Base-by-base conservation (phyloP, 108 stramenopile genomes). In the Skeletonema menzelii region DNA sequence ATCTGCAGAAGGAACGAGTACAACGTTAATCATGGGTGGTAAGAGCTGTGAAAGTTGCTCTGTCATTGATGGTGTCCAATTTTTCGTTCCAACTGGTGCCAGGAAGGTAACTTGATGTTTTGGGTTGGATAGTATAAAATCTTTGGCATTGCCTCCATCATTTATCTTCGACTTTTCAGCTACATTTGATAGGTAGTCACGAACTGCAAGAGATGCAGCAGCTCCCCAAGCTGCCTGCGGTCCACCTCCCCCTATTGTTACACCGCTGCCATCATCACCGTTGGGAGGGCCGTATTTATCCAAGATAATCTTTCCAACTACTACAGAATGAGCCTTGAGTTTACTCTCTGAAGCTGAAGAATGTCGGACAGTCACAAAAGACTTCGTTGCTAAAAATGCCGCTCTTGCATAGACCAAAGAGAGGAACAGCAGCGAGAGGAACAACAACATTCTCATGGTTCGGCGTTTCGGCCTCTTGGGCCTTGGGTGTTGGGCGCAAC, bases 161-260 rank as follows among this genome's bases (percentile, higher is more conserved):
- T 42, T 1, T 40, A 40, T 42, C 40, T 15, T 42, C 40, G 15
- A 24, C 49, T 22, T 53, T n/a, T 53, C 49, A 59, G 62, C 35
- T 22, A 15, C 14, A 17, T 5, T 27, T 35, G 11, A 22, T n/a
- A 72, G 34, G 27, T 28, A 28, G 7, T 62, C 68, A 22, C 72
- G 27, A 24, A 60, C 72, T 5, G 77, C 80, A 6, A 87, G 63
- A 15, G 79, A 80, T 19, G 70, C 68, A 34, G 83, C 86, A 13
- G 83, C 83, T 38, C 80, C 86, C 60, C 59, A 79, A 0, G 83
- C 86, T 40, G 86, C 83, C 35, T 87, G 86, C 3, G 86, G 86
- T 6, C 86, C 86, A 26, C 86, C 86, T 14, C 86, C 86, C 30
- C 86, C 86, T n/a, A 87, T 65, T 6, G 67, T 75, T 13, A 75